A percentile compares a stretch with the other conserved stretches of the same genome.
phyloP scores from a whole-genome alignment of 1,284 basidiomycete species.

The Cutaneotrichosporon mucoides region DNA sequence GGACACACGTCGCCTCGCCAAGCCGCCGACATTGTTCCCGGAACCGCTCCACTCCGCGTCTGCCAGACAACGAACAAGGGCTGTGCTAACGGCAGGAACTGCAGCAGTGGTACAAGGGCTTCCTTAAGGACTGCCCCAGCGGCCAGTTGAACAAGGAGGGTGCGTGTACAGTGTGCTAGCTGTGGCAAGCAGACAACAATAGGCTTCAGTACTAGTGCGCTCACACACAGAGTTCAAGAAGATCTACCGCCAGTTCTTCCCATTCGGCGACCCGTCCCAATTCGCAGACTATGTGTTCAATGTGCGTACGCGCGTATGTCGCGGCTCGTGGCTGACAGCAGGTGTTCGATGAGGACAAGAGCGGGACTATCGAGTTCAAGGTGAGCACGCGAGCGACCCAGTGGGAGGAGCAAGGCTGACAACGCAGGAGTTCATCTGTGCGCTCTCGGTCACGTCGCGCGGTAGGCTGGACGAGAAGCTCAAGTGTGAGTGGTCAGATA shows the following conservation, averaged over 20 bases:
- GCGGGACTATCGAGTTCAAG: conserved; percentile 93
- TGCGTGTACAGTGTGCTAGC: conserved; percentile 15
- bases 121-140: conserved; percentile 97
- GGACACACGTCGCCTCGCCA: too few species aligned
- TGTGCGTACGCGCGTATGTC: conserved; percentile 24
- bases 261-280: conserved; percentile 94
- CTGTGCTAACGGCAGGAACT: conserved; percentile 58
- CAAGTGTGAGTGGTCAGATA: conserved; percentile 65
- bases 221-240: conserved; percentile 70
- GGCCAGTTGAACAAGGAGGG: conserved; percentile 87
- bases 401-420: background rate
- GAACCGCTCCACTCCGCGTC: too few species aligned
- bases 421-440: conserved; percentile 89
- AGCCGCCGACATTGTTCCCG: too few species aligned
- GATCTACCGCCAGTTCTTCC: conserved; percentile 99
- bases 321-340: conserved; percentile 11
- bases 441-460: conserved; percentile 88
- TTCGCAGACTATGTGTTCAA: conserved; percentile 99
- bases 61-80: too few species aligned
- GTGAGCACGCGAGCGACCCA: conserved; percentile 1
- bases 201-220: too few species aligned
- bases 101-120: conserved; percentile 99
- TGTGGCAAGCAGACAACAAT: too few species aligned
- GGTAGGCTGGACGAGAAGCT: conserved; percentile 97
- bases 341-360: conserved; percentile 90